Conservation (phyloP, 371 early-diverging fungal genomes). For the Conidiobolus incongruus region DNA sequence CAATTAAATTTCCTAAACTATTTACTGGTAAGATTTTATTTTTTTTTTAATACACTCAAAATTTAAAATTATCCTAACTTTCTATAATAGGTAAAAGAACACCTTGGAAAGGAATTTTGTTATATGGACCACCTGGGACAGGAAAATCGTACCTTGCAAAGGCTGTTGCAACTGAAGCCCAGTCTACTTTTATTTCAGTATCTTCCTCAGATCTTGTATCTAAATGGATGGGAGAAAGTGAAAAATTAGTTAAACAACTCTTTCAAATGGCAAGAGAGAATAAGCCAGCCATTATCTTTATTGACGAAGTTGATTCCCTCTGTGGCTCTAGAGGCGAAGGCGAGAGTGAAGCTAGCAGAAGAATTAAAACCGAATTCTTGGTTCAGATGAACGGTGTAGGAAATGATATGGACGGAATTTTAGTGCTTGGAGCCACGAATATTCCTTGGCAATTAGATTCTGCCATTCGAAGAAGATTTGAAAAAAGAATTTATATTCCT, state of each 20-base stretch:
- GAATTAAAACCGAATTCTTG: constrained; percentile 89
- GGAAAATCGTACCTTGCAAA: constrained; percentile 96
- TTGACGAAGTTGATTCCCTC: constrained; percentile 96
- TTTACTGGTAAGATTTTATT: constrained; percentile 45
- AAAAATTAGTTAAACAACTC: constrained; percentile 81
- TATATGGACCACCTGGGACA: constrained; percentile 98
- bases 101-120: constrained; percentile 93
- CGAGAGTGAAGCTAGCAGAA: constrained; percentile 79
- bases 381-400: constrained; percentile 98
- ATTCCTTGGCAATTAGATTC: constrained; percentile 90
- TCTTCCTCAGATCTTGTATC: constrained; percentile 87
- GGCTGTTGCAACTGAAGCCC: constrained; percentile 91
- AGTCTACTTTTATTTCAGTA: constrained; percentile 87
- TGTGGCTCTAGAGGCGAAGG: constrained; percentile 88
- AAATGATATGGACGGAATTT: constrained; percentile 74
- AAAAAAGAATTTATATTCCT: constrained; percentile 92
- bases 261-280: constrained; percentile 85
- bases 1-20: constrained; percentile 89
- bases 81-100: constrained; percentile 50
- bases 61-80: not conserved
- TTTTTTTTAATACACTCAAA: not conserved
- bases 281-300: constrained; percentile 89
- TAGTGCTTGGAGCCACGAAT: constrained; percentile 93
- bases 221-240: constrained; percentile 97
- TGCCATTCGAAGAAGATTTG: constrained; percentile 88